Evolutionary conservation across 192 early-diverging fungal genomes (phyloP), one percentile per base, ranked within the genome.

Genomic region (Allomyces arbusculus): DNA sequence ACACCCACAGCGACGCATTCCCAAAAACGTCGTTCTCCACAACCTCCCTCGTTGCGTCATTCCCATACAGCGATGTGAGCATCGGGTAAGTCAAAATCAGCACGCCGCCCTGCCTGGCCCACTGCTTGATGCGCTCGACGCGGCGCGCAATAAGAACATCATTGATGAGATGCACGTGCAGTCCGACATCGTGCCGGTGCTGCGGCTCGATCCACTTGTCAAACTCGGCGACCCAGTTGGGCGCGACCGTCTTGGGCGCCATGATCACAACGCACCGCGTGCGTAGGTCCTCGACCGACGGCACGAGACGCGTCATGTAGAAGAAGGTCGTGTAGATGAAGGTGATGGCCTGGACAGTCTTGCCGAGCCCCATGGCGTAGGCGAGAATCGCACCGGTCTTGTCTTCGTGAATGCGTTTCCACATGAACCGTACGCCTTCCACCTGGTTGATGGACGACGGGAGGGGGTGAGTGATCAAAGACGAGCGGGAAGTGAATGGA

Each of bases 261-360:
- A 69, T 19, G 11, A 22, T 33, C 43, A 66, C 24, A 44, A 28
- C 66, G 24, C 44, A 44, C 23, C 5, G 26, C 25, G 24, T 26
- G 40, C 44, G 64, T 8, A 67, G 50, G 28, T 23, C 16, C 68
- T 67, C 22, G 24, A 45, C 24, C 24, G 66, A 64, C 65, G 66
- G 65, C 23, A 69, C 24, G 16, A 69, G 40, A 26, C 65, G 65
- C 68, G 33, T 67, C 68, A 69, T 69, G 25, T 43, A 24, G 22
- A 64, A 67, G 63, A 69, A 66, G 33, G 44, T 44, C 22, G 23
- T 40, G n/a, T 67, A 69, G 50, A 69, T 69, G 44, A 65, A 65
- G 4, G 25, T 24, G 25, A 65, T 22, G 16, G 65, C 44, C 23
- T 65, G 65, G 8, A 65, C 28, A 19, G 65, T 65, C 65, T 65